Percentiles rank a stretch among this genome's conserved stretches.
Conservation (phyloP, 495 filamentous ascomycete genomes). For the Tuber borchii region DNA sequence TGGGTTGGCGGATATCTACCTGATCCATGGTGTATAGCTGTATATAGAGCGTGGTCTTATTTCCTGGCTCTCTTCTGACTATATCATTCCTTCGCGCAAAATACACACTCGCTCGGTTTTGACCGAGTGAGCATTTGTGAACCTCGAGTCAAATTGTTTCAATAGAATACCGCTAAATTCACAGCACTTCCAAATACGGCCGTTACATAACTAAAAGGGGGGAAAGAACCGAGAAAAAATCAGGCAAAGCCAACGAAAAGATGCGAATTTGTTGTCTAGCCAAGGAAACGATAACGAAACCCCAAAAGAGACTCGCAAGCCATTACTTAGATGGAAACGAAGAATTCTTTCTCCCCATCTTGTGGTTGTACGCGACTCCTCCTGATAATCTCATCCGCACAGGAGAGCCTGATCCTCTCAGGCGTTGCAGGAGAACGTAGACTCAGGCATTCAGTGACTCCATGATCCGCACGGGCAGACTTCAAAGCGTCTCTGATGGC, state of each 20-base stretch:
- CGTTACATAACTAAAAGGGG: background rate
- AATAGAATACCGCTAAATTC: background rate
- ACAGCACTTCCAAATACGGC: background rate
- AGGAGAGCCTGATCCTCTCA: slow-evolving; percentile 47
- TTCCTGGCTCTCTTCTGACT: background rate
- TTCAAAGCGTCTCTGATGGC: slow-evolving; percentile 80
- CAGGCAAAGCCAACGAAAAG: background rate
- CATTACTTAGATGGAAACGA: slow-evolving; percentile 42
- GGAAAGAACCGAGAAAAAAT: background rate
- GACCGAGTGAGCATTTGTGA: background rate
- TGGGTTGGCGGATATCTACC: background rate
- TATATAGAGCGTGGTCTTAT: background rate
- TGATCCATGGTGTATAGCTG: background rate
- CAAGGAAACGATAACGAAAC: background rate
- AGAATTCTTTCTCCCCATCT: slow-evolving; percentile 47
- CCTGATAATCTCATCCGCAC: slow-evolving; percentile 49
- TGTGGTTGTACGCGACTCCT: slow-evolving; percentile 43
- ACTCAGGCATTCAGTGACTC: slow-evolving; percentile 45
- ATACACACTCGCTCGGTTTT: background rate
- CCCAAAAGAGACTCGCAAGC: background rate
- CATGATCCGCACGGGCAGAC: slow-evolving; percentile 64
- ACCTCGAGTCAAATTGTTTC: background rate
- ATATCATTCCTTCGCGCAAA: background rate
- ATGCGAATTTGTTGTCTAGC: background rate
- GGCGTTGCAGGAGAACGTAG: slow-evolving; percentile 52